phyloP scores from a whole-genome alignment of 208 protist species.

The Wallacemonas sp. region DNA sequence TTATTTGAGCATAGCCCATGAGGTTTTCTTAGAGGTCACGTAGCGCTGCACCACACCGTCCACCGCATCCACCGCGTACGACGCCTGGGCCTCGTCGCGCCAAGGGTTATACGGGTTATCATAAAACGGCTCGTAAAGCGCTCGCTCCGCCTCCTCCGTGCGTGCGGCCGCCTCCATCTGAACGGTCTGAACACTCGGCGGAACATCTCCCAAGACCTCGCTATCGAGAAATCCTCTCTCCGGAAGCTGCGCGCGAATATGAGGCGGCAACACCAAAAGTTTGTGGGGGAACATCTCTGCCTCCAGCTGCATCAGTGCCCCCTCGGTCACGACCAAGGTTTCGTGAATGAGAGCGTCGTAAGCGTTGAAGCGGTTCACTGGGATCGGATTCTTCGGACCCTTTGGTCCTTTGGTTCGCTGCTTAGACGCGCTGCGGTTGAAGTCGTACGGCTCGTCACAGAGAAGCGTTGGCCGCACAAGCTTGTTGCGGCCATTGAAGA shows the following conservation, averaged over 20 bases:
- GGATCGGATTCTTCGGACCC: slow-evolving; percentile 90
- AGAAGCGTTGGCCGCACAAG: slow-evolving; percentile 85
- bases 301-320: slow-evolving; percentile 87
- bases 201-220: slow-evolving; percentile 69
- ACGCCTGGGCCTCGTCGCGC: slow-evolving; percentile 73
- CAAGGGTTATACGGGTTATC: slow-evolving; percentile 90
- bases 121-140: slow-evolving; percentile 75
- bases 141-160: slow-evolving; percentile 81
- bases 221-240: slow-evolving; percentile 69
- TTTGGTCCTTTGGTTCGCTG: slow-evolving; percentile 78
- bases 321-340: slow-evolving; percentile 87
- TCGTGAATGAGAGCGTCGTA: slow-evolving; percentile 86
- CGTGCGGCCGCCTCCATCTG: slow-evolving; percentile 85
- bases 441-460: slow-evolving; percentile 90
- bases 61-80: slow-evolving; percentile 81
- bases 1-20: slow-evolving; percentile 85
- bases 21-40: slow-evolving; percentile 69
- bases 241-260: slow-evolving; percentile 87
- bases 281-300: slow-evolving; percentile 88
- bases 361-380: slow-evolving; percentile 91
- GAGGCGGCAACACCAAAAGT: slow-evolving; percentile 79
- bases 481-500: slow-evolving; percentile 91
- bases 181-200: slow-evolving; percentile 66
- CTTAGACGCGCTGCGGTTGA: slow-evolving; percentile 76
- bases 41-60: slow-evolving; percentile 76